phyloP scores from a whole-genome alignment of 208 protist species.

The Leishmania tarentolae region DNA sequence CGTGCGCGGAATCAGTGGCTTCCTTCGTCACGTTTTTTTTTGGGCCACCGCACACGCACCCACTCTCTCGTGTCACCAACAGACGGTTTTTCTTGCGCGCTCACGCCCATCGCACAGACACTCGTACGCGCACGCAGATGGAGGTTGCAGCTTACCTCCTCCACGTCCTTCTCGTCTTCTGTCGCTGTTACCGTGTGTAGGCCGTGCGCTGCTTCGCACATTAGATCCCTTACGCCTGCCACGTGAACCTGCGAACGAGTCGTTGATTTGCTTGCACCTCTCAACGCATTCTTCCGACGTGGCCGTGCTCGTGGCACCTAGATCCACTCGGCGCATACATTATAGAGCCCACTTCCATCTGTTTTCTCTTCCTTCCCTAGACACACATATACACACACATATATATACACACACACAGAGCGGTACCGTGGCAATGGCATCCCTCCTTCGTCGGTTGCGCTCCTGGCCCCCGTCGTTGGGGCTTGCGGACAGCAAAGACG shows the following conservation, averaged over 20 bases:
- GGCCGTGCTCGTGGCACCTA: background rate
- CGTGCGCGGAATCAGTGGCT: too few species aligned
- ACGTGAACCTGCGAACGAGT: background rate
- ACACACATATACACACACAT: background rate
- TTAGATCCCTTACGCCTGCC: background rate
- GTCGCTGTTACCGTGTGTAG: background rate
- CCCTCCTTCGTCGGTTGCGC: slow-evolving; percentile 11
- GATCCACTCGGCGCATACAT: background rate
- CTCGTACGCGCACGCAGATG: background rate
- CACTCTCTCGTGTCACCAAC: background rate
- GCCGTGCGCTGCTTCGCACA: too few species aligned
- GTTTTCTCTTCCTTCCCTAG: background rate
- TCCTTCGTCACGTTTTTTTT: background rate
- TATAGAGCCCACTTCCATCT: background rate
- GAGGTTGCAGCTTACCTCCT: background rate
- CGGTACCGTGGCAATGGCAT: slow-evolving; percentile 1
- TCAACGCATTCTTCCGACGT: background rate
- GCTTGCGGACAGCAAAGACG: background rate
- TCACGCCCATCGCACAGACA: background rate
- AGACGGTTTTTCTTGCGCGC: background rate
- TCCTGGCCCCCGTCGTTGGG: slow-evolving; percentile 7
- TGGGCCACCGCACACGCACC: background rate
- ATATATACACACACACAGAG: background rate
- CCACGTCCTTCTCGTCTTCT: background rate
- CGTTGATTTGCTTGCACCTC: background rate